A percentile compares a stretch with the other conserved stretches of the same genome.
These are phyloP conservation scores for Microdochium trichocladiopsis DNA, from an alignment of 2,329 filamentous ascomycete species.

Conservation along the genomic window DNA sequence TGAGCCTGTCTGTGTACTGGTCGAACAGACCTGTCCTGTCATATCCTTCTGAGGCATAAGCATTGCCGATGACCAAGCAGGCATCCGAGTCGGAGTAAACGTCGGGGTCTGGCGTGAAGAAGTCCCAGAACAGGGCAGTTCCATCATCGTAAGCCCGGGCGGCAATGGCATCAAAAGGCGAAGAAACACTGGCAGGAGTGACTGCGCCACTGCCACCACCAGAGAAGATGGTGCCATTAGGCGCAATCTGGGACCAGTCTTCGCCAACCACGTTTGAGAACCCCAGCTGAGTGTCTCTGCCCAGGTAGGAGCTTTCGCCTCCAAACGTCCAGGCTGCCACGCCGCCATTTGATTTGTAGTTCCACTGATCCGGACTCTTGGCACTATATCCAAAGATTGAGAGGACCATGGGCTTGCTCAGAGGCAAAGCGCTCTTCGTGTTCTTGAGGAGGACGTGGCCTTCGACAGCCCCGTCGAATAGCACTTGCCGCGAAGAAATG, in stretches of 20 bases:
- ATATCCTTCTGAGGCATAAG: constrained; percentile 66
- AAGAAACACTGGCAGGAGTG: constrained; percentile 36
- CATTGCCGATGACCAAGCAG: constrained; percentile 62
- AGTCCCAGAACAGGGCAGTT: constrained; percentile 54
- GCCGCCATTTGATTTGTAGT: constrained; percentile 29
- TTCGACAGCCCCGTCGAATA: constrained; percentile 52
- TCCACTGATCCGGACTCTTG: constrained; percentile 32
- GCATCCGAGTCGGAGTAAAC: constrained; percentile 49
- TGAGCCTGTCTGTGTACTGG: constrained; percentile 53
- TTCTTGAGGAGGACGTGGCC: constrained; percentile 62
- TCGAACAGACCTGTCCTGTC: constrained; percentile 57
- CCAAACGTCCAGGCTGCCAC: constrained; percentile 30
- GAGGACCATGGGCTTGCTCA: constrained; percentile 41
- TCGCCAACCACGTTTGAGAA: constrained; percentile 20
- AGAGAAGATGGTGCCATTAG: constrained; percentile 36
- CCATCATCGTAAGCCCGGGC: constrained; percentile 45
- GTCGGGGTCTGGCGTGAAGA: constrained; percentile 35
- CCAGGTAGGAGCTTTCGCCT: constrained; percentile 26
- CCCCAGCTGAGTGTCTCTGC: constrained; percentile 16
- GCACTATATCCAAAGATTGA: constrained; percentile 59
- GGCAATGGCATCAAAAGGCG: constrained; percentile 49
- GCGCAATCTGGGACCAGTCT: constrained; percentile 31
- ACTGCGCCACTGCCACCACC: constrained; percentile 43
- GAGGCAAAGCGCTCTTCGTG: constrained; percentile 42
- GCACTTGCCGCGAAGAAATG: constrained; percentile 26